Conservation (phyloP, 2,329 filamentous ascomycete species). For the Fusarium denticulatum region DNA sequence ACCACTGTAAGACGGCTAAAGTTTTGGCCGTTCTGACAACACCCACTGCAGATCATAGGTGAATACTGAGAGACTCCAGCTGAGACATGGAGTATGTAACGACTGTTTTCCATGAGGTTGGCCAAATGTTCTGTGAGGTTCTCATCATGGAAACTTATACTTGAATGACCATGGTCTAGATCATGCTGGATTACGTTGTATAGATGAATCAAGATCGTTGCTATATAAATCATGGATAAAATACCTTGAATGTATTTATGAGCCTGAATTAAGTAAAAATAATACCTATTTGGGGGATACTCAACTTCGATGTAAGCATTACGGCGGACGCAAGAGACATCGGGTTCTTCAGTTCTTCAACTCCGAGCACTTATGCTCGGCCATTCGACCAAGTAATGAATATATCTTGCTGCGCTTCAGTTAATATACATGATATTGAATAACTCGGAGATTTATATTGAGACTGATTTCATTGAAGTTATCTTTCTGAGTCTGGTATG, state of each 20-base stretch:
- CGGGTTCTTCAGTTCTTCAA: background rate
- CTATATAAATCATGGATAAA: too few species aligned
- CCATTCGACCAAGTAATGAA: background rate
- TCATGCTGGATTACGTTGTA: background rate
- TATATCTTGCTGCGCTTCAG: background rate
- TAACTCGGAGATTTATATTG: accelerated
- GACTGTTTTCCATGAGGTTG: accelerated
- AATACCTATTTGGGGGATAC: too few species aligned
- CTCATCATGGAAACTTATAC: background rate
- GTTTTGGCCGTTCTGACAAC: background rate
- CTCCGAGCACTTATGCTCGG: background rate
- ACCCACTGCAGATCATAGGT: background rate
- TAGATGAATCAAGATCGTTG: too few species aligned
- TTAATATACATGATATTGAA: accelerated
- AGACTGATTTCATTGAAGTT: background rate
- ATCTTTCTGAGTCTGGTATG: background rate
- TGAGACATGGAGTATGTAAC: accelerated
- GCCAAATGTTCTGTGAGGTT: background rate
- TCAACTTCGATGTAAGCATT: background rate
- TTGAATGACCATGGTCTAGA: background rate
- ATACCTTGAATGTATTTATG: too few species aligned
- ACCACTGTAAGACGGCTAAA: background rate
- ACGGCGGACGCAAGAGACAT: background rate
- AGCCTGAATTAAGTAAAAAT: too few species aligned
- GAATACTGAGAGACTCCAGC: background rate